Evolutionary conservation across 768 basidiomycete species (phyloP).

Genomic region (Cyclocybe cylindracea): DNA sequence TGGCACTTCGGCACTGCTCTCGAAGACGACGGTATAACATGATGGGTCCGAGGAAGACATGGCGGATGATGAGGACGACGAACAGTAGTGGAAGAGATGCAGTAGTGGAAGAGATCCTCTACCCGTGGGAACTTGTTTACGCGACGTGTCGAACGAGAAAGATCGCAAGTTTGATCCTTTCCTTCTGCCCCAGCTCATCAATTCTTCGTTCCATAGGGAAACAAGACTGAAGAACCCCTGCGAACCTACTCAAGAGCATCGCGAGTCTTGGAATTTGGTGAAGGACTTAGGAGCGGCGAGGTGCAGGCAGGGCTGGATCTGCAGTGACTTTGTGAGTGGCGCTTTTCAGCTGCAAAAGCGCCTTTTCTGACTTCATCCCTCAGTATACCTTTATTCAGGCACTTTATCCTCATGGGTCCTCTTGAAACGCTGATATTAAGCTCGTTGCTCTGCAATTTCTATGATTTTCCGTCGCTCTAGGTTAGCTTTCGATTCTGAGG

Average conservation of each 20-base stretch:
- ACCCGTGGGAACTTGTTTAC: constrained; percentile 25
- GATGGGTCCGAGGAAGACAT: constrained; percentile 56
- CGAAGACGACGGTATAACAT: constrained; percentile 80
- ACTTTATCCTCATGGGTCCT: too few relatives aligned
- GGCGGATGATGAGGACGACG: constrained; percentile 19
- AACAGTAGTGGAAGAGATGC: constrained; percentile 17
- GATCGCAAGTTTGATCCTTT: background rate
- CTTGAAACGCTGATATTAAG: too few relatives aligned
- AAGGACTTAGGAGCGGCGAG: too few relatives aligned
- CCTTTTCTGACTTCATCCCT: too few relatives aligned
- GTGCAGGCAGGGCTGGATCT: too few relatives aligned
- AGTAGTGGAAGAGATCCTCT: constrained; percentile 1
- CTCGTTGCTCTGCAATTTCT: too few relatives aligned
- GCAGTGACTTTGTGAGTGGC: too few relatives aligned
- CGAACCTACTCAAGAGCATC: background rate
- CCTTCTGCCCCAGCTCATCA: background rate
- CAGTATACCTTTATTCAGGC: too few relatives aligned
- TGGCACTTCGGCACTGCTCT: constrained; percentile 72
- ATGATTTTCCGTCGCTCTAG: too few relatives aligned
- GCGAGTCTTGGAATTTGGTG: too few relatives aligned
- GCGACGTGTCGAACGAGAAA: constrained; percentile 20
- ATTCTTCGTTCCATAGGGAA: background rate
- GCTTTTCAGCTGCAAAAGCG: too few relatives aligned
- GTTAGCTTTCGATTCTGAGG: too few relatives aligned
- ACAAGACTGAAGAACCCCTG: background rate